Base-by-base conservation (phyloP, 345 rosid genomes). In the Noccaea bulbosa region DNA sequence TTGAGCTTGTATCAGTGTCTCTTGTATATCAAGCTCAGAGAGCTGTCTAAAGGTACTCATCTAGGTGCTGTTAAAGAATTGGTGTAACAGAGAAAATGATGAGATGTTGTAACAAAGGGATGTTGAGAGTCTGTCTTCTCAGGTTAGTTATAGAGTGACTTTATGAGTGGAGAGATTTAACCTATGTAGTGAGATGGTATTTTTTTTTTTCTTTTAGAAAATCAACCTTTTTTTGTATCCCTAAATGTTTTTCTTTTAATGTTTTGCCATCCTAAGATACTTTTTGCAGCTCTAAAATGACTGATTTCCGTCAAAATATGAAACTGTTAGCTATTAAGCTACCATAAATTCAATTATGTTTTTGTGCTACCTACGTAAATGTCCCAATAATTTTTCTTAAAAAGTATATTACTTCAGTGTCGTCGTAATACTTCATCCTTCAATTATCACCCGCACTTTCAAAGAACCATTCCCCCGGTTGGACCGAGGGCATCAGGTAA, bases 381-480 rank as follows among this genome's bases (percentile, higher is more conserved):
- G 30, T 27, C 30, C 30, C 30, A 27, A 27, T 27, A 27, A 27
- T 27, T 20, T 20, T 20, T 20, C 22, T 20, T 20, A 20, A 20
- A 20, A 20, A 20, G 22, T 20, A 20, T 20, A 20, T 20, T 27
- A 44, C 30, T 27, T 27, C 30, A 27, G 30, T 44, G 48, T 14
- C 48, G 20, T 14, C 20, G 48, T 78, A 12, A 16, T 78, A 1
- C 27, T 80, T 32, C 82, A 85, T 17, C 85, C 87, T 1, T 69
- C 79, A 11, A 79, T 81, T 15, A 75, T 84, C 8, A 77, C 75
- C 3, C 75, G 85, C 73, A 84, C 87, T 9, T 81, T 51, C 57
- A 79, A 69, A 37, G 87, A 84, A 46, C 85, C 87, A 15, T 84
- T 81, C 40, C 87, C 87, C 82, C 3, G 85, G 87, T 30, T 84